A percentile compares a stretch with the other conserved stretches of the same genome.
These are phyloP conservation scores for Ampelocalamus luodianensis DNA, from an alignment of 176 grass and related monocot species.

Conservation along the genomic window DNA sequence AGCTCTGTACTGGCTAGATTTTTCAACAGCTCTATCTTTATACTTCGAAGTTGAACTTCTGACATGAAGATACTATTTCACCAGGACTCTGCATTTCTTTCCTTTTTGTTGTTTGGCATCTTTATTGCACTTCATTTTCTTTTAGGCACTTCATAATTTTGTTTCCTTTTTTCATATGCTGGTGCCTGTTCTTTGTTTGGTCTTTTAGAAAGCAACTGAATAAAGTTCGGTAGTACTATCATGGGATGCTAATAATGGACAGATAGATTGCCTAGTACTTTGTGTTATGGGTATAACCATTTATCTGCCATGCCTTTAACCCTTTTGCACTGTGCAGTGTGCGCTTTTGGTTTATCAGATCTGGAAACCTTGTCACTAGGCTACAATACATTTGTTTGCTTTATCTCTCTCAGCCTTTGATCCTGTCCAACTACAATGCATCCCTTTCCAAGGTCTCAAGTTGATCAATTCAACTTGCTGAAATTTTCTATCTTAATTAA, in stretches of 20 bases:
- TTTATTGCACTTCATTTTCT: not conserved
- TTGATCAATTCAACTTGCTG: not conserved
- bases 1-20: not conserved
- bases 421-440: not conserved
- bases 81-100: not conserved
- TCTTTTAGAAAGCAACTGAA: not conserved
- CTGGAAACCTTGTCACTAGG: constrained; percentile 5
- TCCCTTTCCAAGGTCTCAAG: not conserved
- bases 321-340: constrained; percentile 38
- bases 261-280: constrained; percentile 23
- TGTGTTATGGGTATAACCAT: constrained; percentile 13
- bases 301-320: constrained; percentile 16
- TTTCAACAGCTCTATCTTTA: not conserved
- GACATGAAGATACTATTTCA: not conserved
- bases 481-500: not conserved
- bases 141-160: not conserved
- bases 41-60: not conserved
- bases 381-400: not conserved
- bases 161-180: not conserved
- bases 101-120: not conserved
- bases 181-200: not conserved
- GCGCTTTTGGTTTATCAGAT: constrained; percentile 30
- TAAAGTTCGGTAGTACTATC: constrained; percentile 33
- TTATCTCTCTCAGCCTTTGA: not conserved
- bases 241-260: constrained; percentile 44